phyloP scores from a whole-genome alignment of 345 rosid species.

The Salix suchowensis region DNA sequence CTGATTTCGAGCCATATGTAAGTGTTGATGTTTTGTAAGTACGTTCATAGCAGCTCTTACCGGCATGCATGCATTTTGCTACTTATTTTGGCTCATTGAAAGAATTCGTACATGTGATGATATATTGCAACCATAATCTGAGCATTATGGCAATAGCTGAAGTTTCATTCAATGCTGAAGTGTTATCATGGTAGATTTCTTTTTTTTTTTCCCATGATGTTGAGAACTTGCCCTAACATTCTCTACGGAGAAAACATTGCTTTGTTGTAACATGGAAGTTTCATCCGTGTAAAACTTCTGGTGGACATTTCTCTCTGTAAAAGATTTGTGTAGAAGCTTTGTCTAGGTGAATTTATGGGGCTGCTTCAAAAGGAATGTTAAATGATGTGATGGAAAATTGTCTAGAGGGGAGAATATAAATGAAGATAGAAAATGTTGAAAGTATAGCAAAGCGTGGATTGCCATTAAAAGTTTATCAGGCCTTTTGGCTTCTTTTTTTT shows the following conservation, averaged over 20 bases:
- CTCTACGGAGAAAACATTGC: neutral
- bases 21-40: constrained; percentile 23
- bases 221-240: neutral
- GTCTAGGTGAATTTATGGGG: neutral
- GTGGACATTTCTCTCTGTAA: neutral
- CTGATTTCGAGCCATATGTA: constrained; percentile 83
- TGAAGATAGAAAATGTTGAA: neutral
- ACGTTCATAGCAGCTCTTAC: neutral
- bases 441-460: neutral
- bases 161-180: neutral
- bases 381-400: neutral
- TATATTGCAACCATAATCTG: neutral
- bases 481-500: neutral
- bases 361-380: neutral
- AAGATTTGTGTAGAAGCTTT: neutral
- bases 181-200: neutral
- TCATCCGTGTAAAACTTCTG: neutral
- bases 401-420: neutral
- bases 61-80: neutral
- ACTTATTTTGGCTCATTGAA: neutral
- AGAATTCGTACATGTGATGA: neutral
- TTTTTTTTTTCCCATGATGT: neutral
- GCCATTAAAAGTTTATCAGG: neutral
- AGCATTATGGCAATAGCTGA: neutral
- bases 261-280: neutral